These are phyloP conservation scores for Ustanciosporium gigantosporum DNA, from an alignment of 1,284 basidiomycete genomes.

Conservation along the genomic window DNA sequence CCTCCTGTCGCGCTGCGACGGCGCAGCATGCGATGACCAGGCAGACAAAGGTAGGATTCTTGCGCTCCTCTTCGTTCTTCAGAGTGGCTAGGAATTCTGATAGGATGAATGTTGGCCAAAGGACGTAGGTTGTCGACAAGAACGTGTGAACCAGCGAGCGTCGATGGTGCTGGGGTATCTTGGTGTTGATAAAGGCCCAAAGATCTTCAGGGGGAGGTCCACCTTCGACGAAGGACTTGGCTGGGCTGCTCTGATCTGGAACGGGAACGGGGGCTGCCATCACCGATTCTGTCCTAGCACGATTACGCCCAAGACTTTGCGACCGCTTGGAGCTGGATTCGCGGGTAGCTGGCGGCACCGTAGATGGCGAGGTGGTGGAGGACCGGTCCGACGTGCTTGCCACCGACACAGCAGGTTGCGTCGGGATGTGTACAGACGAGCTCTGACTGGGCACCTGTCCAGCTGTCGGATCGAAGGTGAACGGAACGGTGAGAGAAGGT, in stretches of 20 bases:
- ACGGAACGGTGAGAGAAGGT: conserved; percentile 34
- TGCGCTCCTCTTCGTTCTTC: conserved; percentile 23
- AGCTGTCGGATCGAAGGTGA: conserved; percentile 23
- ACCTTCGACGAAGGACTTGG: conserved; percentile 17
- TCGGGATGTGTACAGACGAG: conserved; percentile 14
- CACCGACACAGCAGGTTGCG: conserved; percentile 13
- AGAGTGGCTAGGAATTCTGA: conserved; percentile 37
- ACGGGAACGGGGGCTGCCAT: background rate
- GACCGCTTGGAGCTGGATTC: conserved; percentile 4
- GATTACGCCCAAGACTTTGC: conserved; percentile 2
- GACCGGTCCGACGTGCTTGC: conserved; percentile 23
- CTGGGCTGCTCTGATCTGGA: conserved; percentile 11
- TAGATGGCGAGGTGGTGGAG: conserved; percentile 29
- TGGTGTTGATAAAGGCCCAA: conserved; percentile 35
- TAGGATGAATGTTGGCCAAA: conserved; percentile 40
- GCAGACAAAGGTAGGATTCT: conserved; percentile 32
- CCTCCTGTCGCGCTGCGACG: conserved; percentile 34
- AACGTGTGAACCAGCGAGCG: conserved; percentile 36
- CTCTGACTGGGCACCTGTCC: background rate
- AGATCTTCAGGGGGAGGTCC: conserved; percentile 30
- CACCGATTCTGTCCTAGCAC: background rate
- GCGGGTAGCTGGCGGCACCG: background rate
- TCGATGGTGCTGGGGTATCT: conserved; percentile 36
- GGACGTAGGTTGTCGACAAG: conserved; percentile 37
- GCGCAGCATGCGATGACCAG: conserved; percentile 40